Evolutionary conservation across 805 yeast species (phyloP), one percentile per base, ranked within the genome.

Genomic region (Nakazawaea molendinolei): DNA sequence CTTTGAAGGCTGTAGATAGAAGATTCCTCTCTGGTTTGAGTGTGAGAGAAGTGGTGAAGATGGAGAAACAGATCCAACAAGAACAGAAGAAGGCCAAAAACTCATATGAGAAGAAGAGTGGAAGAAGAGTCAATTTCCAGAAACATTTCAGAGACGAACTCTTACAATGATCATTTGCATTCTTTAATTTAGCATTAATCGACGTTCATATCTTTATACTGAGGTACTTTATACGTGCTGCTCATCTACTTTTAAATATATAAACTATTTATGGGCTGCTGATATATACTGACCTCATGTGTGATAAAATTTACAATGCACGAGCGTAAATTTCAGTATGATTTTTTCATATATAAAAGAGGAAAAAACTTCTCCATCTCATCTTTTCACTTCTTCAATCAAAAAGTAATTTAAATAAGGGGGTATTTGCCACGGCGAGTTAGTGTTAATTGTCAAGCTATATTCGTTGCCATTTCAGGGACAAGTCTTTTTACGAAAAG

Each of bases 81-180:
- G 63, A 49, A 60, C 60, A 50, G 48, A 58, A 41, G 49, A 60
- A 44, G 58, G 60, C 43, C 57, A 55, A 43, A 49, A 58, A 17
- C 44, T 65, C 35, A 54, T 60, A 25, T 63, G 77, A 44, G 77
- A 79, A 27, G 65, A 73, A 41, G 79, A 18, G 29, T 4, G 28
- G 31, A n/a, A 14, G 15, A 12, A 73, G 73, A 52, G 61, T 75
- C 52, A 90, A 90, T 55, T 73, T 74, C 64, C 87, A 86, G 64
- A 73, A 73, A 30, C 89, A 87, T 52, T 84, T 57, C 63, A 70
- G 92, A 53, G 90, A 83, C 52, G 76, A 70, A 48, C 53, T 79
- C 45, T 61, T 80, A 44, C 65, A 63, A 25, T 49, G 51, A 40
- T 46, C 36, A 41, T 9, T 34, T 21, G n/a, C n/a, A n/a, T n/a